A percentile compares a stretch with the other conserved stretches of the same genome.
Conservation (phyloP, 2,329 filamentous ascomycete genomes). For the Dichotomopilus funicola region DNA sequence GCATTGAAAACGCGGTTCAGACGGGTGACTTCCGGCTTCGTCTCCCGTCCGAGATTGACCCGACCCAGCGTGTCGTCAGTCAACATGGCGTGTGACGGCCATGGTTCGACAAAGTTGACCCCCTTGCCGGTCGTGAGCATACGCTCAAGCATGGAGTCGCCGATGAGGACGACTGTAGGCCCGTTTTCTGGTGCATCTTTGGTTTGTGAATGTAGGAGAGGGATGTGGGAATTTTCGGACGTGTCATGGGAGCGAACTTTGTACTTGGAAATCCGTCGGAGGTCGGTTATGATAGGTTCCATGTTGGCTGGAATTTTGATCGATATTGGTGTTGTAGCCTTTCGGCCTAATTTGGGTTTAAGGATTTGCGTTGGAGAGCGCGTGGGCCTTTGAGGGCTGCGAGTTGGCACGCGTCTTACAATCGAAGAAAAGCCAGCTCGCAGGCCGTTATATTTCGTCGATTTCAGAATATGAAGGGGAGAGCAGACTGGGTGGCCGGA, state of each 20-base stretch:
- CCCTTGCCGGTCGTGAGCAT: constrained; percentile 17
- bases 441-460: no score
- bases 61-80: neutral
- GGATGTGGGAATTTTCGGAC: constrained; percentile 6
- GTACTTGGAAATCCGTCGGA: neutral
- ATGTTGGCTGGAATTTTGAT: neutral
- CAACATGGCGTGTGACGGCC: constrained; percentile 17
- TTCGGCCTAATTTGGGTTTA: neutral
- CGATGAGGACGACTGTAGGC: constrained; percentile 16
- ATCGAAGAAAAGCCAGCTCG: no score
- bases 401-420: neutral
- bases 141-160: constrained; percentile 24
- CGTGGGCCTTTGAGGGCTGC: no score
- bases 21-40: neutral
- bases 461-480: no score
- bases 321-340: neutral
- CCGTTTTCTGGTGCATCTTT: neutral
- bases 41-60: neutral
- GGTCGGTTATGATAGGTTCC: neutral
- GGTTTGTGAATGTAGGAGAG: constrained; percentile 8
- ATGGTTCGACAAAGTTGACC: constrained; percentile 10
- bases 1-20: constrained; percentile 14
- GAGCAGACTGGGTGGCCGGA: no score
- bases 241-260: constrained; percentile 8
- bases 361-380: neutral